Percentiles rank a stretch among this genome's conserved stretches.
phyloP scores from a whole-genome alignment of 768 basidiomycete genomes.

The Auricularia sp. region DNA sequence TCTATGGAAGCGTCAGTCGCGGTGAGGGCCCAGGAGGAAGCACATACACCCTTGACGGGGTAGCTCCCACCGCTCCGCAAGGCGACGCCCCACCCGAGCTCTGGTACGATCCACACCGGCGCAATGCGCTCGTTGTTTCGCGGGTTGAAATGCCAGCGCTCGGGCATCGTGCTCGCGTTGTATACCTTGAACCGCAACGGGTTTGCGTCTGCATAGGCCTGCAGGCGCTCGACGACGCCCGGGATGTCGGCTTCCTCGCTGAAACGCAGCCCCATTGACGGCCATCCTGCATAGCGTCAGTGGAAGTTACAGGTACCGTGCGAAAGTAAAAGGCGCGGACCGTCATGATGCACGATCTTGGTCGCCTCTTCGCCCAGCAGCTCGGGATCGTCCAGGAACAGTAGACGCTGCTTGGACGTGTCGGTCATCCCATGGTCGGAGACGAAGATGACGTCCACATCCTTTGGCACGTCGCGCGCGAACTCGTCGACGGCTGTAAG shows the following conservation, averaged over 20 bases:
- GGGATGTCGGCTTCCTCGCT: constrained; percentile 42
- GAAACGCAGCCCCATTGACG: constrained; percentile 79
- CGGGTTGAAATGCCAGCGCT: constrained; percentile 60
- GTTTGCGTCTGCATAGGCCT: constrained; percentile 40
- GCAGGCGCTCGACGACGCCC: constrained; percentile 44
- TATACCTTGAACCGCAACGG: constrained; percentile 67
- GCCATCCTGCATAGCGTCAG: constrained; percentile 51
- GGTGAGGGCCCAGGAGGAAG: background rate
- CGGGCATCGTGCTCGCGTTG: constrained; percentile 72
- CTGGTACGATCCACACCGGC: constrained; percentile 76
- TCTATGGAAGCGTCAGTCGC: constrained; percentile 30
- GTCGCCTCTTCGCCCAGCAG: constrained; percentile 58
- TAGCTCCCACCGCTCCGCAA: background rate
- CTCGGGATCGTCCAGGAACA: constrained; percentile 62
- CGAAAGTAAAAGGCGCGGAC: constrained; percentile 14
- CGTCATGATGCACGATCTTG: constrained; percentile 64
- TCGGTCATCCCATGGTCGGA: constrained; percentile 90
- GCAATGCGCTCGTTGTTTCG: constrained; percentile 61
- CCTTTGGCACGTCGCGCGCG: constrained; percentile 54
- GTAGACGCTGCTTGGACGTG: constrained; percentile 62
- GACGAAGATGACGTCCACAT: constrained; percentile 84
- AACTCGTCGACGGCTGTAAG: constrained; percentile 63
- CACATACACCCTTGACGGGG: background rate
- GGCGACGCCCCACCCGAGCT: constrained; percentile 49
- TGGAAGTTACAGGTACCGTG: background rate